A percentile compares a stretch with the other conserved stretches of the same genome.
Conservation (phyloP, 176 grass and related monocot species). For the Carex pumila region DNA sequence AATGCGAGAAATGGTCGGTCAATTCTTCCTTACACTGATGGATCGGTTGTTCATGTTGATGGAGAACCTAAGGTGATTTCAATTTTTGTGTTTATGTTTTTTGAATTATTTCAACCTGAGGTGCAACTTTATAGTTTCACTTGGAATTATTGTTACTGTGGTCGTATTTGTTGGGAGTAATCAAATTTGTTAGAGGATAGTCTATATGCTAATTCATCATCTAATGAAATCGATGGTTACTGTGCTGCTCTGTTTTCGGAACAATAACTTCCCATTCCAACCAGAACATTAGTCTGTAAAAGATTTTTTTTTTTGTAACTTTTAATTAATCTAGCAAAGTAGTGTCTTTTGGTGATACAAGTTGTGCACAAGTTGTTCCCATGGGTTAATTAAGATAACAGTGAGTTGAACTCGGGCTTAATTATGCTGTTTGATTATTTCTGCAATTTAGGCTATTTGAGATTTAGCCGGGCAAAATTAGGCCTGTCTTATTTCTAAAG, state of each 20-base stretch:
- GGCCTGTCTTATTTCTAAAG: not conserved
- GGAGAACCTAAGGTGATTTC: conserved; percentile 75
- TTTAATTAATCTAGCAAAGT: not conserved
- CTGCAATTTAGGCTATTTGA: not conserved
- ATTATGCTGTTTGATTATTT: not conserved
- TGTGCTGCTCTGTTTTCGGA: too few species aligned
- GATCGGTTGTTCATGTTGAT: conserved; percentile 59
- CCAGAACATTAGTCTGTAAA: not conserved
- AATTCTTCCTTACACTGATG: conserved; percentile 55
- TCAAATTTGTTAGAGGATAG: not conserved
- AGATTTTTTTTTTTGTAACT: not conserved
- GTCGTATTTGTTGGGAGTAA: not conserved
- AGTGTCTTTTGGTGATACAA: not conserved
- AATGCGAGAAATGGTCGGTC: conserved; percentile 67
- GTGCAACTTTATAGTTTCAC: not conserved
- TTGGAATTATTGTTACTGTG: not conserved
- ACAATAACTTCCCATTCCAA: not conserved
- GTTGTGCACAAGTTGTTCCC: not conserved
- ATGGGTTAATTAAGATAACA: not conserved
- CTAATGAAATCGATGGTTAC: too few species aligned
- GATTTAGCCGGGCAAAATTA: not conserved
- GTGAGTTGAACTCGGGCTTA: not conserved
- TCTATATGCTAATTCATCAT: not conserved
- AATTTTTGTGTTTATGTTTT: not conserved
- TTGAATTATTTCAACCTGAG: not conserved